These are phyloP conservation scores for Talaromyces liani DNA, from an alignment of 495 filamentous ascomycete species.

Conservation along the genomic window DNA sequence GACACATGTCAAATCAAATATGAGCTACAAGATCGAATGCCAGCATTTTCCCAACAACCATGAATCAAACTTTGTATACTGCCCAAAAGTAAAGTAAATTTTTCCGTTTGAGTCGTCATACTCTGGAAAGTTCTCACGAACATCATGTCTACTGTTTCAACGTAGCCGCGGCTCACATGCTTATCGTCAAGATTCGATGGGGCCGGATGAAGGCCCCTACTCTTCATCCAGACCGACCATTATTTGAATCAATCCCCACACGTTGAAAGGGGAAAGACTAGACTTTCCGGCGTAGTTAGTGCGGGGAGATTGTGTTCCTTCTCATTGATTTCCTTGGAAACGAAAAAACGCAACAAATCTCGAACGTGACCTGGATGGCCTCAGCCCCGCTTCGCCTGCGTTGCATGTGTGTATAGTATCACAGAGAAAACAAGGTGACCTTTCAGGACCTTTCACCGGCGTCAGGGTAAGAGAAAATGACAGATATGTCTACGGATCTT, in stretches of 20 bases:
- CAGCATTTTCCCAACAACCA: background rate
- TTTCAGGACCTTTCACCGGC: background rate
- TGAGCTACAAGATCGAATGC: background rate
- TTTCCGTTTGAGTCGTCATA: background rate
- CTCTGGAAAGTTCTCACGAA: background rate
- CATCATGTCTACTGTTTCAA: background rate
- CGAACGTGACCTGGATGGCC: background rate
- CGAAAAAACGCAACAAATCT: background rate
- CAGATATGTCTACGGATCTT: background rate
- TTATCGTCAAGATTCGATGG: background rate
- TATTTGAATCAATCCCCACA: background rate
- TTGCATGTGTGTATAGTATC: background rate
- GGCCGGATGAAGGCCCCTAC: background rate
- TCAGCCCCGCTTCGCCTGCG: background rate
- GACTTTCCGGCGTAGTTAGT: background rate
- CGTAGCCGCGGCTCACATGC: conserved; percentile 5
- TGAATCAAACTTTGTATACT: background rate
- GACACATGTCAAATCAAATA: background rate
- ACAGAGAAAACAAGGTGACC: background rate
- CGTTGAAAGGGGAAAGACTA: background rate
- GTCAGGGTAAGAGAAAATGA: background rate
- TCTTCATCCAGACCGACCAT: background rate
- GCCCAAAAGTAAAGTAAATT: background rate
- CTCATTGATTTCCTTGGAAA: background rate
- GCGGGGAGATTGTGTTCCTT: background rate